Evolutionary conservation across 2,329 filamentous ascomycete genomes (phyloP), one percentile per base, ranked within the genome.

Genomic region (Colletotrichum abscissum): DNA sequence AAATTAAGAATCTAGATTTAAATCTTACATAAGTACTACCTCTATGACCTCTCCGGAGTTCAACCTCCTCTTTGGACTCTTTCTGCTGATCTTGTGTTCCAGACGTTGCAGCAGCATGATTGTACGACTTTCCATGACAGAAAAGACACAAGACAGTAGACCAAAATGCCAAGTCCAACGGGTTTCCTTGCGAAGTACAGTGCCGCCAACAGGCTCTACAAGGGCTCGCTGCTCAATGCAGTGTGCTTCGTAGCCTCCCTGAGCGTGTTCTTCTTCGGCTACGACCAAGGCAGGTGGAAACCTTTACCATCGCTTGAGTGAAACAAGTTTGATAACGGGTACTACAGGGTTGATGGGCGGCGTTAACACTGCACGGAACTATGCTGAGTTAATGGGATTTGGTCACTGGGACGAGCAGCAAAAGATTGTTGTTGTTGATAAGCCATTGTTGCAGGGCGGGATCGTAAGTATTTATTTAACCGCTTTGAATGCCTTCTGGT

Each of bases 181-280:
- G 26, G 63, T 56, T 30, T 24, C 7, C 56, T 67, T 16, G 68
- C 46, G n/a, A 67, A 46, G 26, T 67, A 71, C 49, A 71, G 67
- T 22, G 83, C 90, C 12, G 87, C 88, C 68, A 85, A 90, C 78
- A 84, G 83, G 75, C 80, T 89, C 5, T 84, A 91, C 82, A 91
- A 91, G 82, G 80, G 84, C 22, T 80, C 81, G 55, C 85, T 92
- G 73, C 86, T 92, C 68, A 85, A 91, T 69, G 88, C 88, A 49
- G 88, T 93, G 80, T 92, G 92, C 79, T 87, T 86, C 60, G 83
- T 93, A 16, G 91, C 91, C 1, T 91, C 86, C 1, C 80, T 93
- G 16, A 92, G 90, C 16, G 93, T 92, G 75, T 91, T 93, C 80
- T 92, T 93, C 84, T 92, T 92, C 76, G 91, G 87, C 52, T 88